Percentiles rank a stretch among this genome's conserved stretches.
Evolutionary conservation across 129 eudicot genomes (phyloP).

Genomic region (Scalesia atractyloides): DNA sequence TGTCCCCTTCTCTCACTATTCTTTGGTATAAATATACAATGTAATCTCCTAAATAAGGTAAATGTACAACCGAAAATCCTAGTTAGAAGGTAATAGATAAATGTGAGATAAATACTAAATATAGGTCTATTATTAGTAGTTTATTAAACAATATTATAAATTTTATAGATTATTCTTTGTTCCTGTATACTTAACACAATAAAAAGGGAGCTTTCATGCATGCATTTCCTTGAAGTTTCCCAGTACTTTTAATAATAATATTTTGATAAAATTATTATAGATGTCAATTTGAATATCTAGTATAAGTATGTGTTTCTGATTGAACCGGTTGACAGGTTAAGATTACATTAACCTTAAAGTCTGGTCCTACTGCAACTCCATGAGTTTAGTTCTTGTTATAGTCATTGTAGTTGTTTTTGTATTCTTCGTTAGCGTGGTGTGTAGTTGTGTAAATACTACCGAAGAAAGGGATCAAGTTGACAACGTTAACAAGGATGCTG

Average conservation of each 20-base stretch:
- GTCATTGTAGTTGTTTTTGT: not conserved
- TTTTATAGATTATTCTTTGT: not conserved
- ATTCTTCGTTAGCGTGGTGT: not conserved
- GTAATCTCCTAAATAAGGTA: too few relatives aligned
- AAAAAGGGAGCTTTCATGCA: slow-evolving; percentile 6
- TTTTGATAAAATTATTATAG: not conserved
- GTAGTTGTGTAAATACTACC: not conserved
- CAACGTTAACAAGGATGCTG: not conserved
- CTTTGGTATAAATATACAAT: too few relatives aligned
- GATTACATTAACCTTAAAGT: not conserved
- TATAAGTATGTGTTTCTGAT: not conserved
- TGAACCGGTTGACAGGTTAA: not conserved
- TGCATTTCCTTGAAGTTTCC: slow-evolving; percentile 7
- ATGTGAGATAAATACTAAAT: too few relatives aligned
- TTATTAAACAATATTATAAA: too few relatives aligned
- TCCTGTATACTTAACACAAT: not conserved
- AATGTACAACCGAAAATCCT: too few relatives aligned
- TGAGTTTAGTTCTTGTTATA: not conserved
- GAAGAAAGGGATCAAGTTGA: not conserved
- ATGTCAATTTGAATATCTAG: not conserved
- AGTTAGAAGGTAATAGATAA: too few relatives aligned
- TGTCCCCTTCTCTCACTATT: too few relatives aligned
- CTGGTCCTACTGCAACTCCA: not conserved
- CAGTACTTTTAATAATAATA: not conserved
- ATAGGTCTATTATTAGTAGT: too few relatives aligned